phyloP scores from a whole-genome alignment of 805 yeast species.

The Wickerhamiella galacta region DNA sequence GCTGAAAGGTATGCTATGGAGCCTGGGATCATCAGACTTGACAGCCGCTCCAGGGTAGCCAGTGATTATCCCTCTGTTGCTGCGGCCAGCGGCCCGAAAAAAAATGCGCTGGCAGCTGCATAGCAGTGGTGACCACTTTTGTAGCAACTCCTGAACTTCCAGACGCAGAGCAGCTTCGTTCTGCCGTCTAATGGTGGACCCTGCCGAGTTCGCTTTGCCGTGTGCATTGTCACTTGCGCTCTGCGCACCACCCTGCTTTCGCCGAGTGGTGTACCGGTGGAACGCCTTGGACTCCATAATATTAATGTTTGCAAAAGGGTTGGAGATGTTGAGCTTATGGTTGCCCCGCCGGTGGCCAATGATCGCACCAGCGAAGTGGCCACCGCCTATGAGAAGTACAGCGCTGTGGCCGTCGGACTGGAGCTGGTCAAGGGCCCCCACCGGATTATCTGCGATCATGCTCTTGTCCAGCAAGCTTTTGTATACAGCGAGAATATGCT shows the following conservation, averaged over 20 bases:
- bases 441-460: slow-evolving; percentile 31
- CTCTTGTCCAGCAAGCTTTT: slow-evolving; percentile 39
- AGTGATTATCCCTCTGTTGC: slow-evolving; percentile 45
- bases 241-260: slow-evolving; percentile 97
- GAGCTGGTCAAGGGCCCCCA: slow-evolving; percentile 29
- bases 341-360: slow-evolving; percentile 46
- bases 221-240: slow-evolving; percentile 79
- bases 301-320: slow-evolving; percentile 28
- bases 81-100: slow-evolving; percentile 62
- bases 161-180: slow-evolving; percentile 69
- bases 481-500: slow-evolving; percentile 43
- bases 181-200: slow-evolving; percentile 73
- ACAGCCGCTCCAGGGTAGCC: slow-evolving; percentile 40
- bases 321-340: slow-evolving; percentile 36
- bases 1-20: slow-evolving; percentile 69
- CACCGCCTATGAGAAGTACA: slow-evolving; percentile 88
- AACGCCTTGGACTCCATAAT: slow-evolving; percentile 66
- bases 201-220: slow-evolving; percentile 95
- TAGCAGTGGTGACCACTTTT: slow-evolving; percentile 42
- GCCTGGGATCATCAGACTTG: slow-evolving; percentile 39
- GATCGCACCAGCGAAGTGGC: slow-evolving; percentile 94
- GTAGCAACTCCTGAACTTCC: slow-evolving; percentile 59
- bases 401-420: slow-evolving; percentile 37
- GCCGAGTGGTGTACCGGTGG: slow-evolving; percentile 88
- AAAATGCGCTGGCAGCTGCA: slow-evolving; percentile 52